These are phyloP conservation scores for Thalassiosira pacifica DNA, from an alignment of 352 stramenopile genomes.

Conservation along the genomic window DNA sequence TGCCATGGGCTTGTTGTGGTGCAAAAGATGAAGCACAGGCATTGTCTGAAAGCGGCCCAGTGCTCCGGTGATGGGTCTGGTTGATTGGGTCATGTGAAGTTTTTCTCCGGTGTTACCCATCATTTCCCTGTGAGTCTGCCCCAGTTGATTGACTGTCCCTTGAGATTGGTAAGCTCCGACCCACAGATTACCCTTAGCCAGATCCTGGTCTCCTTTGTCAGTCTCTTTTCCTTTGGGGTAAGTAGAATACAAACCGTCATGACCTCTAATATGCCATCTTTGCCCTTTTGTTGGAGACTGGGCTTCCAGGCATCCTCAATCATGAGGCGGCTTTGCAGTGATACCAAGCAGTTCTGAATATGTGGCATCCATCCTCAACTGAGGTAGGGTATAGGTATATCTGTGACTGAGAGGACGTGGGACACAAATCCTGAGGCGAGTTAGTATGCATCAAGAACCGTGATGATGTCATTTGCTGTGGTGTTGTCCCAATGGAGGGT, in stretches of 20 bases:
- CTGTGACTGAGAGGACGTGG: not conserved
- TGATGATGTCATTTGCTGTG: not conserved
- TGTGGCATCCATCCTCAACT: not conserved
- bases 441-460: not conserved
- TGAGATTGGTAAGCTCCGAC: not conserved
- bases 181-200: conserved; percentile 13
- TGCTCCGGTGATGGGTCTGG: not conserved
- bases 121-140: not conserved
- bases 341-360: not conserved
- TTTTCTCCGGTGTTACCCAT: not conserved
- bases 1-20: not conserved
- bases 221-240: not conserved
- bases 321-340: not conserved
- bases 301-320: not conserved
- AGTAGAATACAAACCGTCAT: no score
- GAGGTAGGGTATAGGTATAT: not conserved
- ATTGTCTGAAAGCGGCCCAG: not conserved
- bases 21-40: not conserved
- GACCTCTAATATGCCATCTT: not conserved
- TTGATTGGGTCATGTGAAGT: conserved; percentile 8
- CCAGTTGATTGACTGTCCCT: not conserved
- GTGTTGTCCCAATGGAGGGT: not conserved
- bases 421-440: conserved; percentile 1
- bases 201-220: not conserved
- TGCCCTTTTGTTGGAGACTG: not conserved